Evolutionary conservation across 768 basidiomycete species (phyloP).

Genomic region (Omphalotus guepiniiformis): DNA sequence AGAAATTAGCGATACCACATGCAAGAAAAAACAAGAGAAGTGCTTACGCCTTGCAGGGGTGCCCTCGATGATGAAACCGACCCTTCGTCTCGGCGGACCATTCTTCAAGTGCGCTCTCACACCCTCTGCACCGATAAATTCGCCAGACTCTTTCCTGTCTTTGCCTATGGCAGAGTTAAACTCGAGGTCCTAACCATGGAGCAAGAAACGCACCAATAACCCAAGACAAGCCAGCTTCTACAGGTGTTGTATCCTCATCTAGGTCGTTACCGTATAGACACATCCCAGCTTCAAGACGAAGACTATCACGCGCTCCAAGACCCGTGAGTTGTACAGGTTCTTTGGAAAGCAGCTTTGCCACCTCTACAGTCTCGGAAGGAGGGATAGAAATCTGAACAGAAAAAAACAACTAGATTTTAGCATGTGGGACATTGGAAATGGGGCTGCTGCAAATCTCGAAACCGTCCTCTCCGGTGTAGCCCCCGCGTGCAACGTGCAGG

Average conservation of each 20-base stretch:
- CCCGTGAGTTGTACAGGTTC: slow-evolving; percentile 79
- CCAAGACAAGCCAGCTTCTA: slow-evolving; percentile 92
- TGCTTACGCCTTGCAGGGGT: slow-evolving; percentile 79
- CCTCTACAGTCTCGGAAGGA: slow-evolving; percentile 65
- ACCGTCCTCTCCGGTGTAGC: slow-evolving; percentile 98
- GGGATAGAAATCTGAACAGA: slow-evolving; percentile 93
- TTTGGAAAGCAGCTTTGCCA: slow-evolving; percentile 62
- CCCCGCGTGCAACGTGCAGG: slow-evolving; percentile 88
- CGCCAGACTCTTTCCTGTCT: slow-evolving; percentile 63
- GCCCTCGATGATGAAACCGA: slow-evolving; percentile 79
- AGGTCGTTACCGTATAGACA: slow-evolving; percentile 95
- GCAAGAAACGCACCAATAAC: slow-evolving; percentile 66
- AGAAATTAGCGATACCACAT: not conserved
- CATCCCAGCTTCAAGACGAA: slow-evolving; percentile 96
- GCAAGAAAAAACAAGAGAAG: slow-evolving; percentile 7
- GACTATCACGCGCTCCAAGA: slow-evolving; percentile 87
- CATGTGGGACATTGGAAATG: slow-evolving; percentile 3
- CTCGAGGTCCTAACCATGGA: not conserved
- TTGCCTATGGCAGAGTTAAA: slow-evolving; percentile 51
- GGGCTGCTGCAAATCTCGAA: slow-evolving; percentile 63
- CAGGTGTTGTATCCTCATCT: slow-evolving; percentile 79
- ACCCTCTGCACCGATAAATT: slow-evolving; percentile 75
- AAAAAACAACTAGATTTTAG: too few species aligned
- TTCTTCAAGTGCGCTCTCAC: slow-evolving; percentile 77
- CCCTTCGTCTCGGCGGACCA: slow-evolving; percentile 71